Conservation (phyloP, 805 yeast species). For the Candida mattraensis region DNA sequence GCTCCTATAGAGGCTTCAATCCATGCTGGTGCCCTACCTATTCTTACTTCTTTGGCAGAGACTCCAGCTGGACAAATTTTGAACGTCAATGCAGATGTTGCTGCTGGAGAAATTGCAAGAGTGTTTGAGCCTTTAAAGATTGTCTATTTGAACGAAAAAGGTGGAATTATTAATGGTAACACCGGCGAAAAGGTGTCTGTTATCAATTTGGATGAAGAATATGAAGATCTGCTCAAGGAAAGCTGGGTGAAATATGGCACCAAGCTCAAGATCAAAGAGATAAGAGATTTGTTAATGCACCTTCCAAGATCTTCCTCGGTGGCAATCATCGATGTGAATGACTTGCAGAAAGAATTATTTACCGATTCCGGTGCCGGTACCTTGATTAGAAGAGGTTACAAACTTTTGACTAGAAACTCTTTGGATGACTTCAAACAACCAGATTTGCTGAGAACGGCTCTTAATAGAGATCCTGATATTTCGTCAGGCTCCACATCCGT, state of each 20-base stretch:
- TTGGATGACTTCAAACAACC: constrained; percentile 68
- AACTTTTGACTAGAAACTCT: constrained; percentile 69
- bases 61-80: constrained; percentile 95
- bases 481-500: constrained; percentile 69
- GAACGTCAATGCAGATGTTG: constrained; percentile 98
- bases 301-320: constrained; percentile 97
- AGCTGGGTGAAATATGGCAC: constrained; percentile 99
- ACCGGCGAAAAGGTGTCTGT: constrained; percentile 87
- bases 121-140: constrained; percentile 96
- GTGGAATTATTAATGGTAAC: constrained; percentile 91
- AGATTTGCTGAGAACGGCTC: constrained; percentile 74
- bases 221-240: constrained; percentile 84
- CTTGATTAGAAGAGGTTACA: constrained; percentile 94
- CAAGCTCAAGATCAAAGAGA: constrained; percentile 93
- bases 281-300: constrained; percentile 88
- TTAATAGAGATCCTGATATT: constrained; percentile 75
- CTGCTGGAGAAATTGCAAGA: constrained; percentile 97
- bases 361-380: constrained; percentile 99
- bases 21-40: constrained; percentile 94
- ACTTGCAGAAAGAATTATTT: constrained; percentile 93
- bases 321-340: constrained; percentile 93
- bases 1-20: constrained; percentile 91
- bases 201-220: constrained; percentile 95
- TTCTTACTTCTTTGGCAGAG: constrained; percentile 94
- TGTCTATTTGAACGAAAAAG: constrained; percentile 95